phyloP scores from a whole-genome alignment of 2,329 filamentous ascomycete genomes.

The Orbilia oligospora region DNA sequence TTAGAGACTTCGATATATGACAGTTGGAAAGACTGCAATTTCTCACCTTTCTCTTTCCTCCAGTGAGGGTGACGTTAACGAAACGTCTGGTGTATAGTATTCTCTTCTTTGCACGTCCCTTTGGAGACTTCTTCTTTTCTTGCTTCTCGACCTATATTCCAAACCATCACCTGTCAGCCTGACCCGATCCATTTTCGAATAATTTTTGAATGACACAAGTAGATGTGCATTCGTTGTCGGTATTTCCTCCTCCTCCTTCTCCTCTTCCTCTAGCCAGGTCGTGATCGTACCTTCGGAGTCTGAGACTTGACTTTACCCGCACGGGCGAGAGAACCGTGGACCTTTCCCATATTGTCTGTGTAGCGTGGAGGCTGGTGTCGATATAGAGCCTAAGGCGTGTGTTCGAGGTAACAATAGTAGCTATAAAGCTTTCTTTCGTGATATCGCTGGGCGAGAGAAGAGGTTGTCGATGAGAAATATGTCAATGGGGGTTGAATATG shows the following conservation, averaged over 20 bases:
- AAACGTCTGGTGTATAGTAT: constrained; percentile 93
- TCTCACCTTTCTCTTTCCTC: constrained; percentile 96
- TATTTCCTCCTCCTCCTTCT: background rate
- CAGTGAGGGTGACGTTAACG: constrained; percentile 97
- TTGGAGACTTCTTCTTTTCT: constrained; percentile 97
- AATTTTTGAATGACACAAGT: background rate
- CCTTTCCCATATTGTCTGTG: constrained; percentile 82
- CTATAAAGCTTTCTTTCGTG: constrained; percentile 13
- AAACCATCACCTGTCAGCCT: constrained; percentile 59
- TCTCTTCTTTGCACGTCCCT: constrained; percentile 98
- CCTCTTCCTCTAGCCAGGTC: constrained; percentile 39
- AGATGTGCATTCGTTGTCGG: background rate
- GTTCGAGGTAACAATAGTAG: constrained; percentile 9
- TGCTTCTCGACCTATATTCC: constrained; percentile 80
- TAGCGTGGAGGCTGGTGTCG: constrained; percentile 18
- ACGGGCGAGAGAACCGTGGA: constrained; percentile 94
- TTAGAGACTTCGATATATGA: constrained; percentile 42
- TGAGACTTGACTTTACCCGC: constrained; percentile 99
- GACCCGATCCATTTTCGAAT: constrained; percentile 18
- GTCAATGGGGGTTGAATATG: constrained; percentile 4
- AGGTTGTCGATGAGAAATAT: constrained; percentile 39
- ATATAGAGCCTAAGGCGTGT: constrained; percentile 9
- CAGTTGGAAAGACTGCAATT: constrained; percentile 31
- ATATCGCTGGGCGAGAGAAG: constrained; percentile 24
- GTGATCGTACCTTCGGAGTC: constrained; percentile 82